Conservation (phyloP, 768 basidiomycete genomes). For the Lactifluus pinguis region DNA sequence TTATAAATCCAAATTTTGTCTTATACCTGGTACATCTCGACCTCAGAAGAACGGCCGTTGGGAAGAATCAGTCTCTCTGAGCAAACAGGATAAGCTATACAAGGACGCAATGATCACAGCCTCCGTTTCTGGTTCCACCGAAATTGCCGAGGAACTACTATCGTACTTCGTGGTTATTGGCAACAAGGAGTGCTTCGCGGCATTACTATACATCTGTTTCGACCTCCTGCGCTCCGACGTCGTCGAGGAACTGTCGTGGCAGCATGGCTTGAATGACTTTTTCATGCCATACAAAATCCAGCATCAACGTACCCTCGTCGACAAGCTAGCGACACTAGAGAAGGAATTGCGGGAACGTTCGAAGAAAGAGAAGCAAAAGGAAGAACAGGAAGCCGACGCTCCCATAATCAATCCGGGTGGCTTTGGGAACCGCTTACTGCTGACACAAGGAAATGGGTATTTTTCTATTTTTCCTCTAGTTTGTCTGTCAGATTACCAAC, state of each 20-base stretch:
- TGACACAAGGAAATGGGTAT: constrained; percentile 68
- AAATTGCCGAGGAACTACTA: constrained; percentile 90
- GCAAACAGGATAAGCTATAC: constrained; percentile 95
- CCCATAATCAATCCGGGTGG: constrained; percentile 84
- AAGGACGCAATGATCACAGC: constrained; percentile 95
- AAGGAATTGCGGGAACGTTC: constrained; percentile 84
- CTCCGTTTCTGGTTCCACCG: constrained; percentile 70
- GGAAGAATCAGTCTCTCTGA: constrained; percentile 93
- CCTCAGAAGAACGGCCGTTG: constrained; percentile 87
- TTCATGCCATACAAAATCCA: constrained; percentile 96
- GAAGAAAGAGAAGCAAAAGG: constrained; percentile 82
- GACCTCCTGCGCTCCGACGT: constrained; percentile 90
- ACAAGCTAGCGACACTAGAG: constrained; percentile 71
- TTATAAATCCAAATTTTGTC: neutral
- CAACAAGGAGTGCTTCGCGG: constrained; percentile 96
- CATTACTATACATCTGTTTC: constrained; percentile 84
- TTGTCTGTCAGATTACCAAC: neutral
- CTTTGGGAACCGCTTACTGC: constrained; percentile 47
- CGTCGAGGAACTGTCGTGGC: constrained; percentile 94
- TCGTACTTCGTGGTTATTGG: constrained; percentile 98
- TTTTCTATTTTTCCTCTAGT: neutral
- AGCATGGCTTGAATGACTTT: constrained; percentile 92
- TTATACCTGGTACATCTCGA: neutral
- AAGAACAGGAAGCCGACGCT: constrained; percentile 77
- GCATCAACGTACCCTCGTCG: constrained; percentile 67